Evolutionary conservation across 495 filamentous ascomycete genomes (phyloP), one percentile per base, ranked within the genome.

Genomic region (Penicillium goetzii): DNA sequence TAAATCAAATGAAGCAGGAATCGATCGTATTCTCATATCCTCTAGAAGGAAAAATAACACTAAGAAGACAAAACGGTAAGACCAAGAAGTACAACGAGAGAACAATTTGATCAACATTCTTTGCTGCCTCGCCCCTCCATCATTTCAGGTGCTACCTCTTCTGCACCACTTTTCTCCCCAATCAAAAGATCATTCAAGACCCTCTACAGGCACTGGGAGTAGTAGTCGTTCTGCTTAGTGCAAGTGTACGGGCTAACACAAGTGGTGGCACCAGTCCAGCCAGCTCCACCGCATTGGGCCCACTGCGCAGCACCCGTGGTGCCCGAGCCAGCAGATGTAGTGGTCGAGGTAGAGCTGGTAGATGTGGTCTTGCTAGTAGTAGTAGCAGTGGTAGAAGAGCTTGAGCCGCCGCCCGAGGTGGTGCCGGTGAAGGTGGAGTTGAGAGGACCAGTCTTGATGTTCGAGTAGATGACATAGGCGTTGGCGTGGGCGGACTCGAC

Each of bases 361-460:
- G 70, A 71, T 25, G 64, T 71, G 41, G 53, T 62, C 9, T 50
- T 53, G 10, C 33, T 28, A 21, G 56, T 54, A 1, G 63, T 52
- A 3, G 56, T 58, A n/a, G 60, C 58, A 6, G 60, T 61, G 6
- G 63, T 61, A 23, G 51, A 65, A n/a, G 69, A 66, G 56, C 59
- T 52, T 10, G 62, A 63, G 10, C 50, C 28, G 4, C 62, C 54
- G 12, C 63, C 62, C 7, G 68, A 58, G 56, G 28, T 51, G 19
- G 26, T 19, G 7, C 62, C 61, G 23, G 14, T 15, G 71, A 86
- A 86, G 68, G 88, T 90, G 23, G 86, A 87, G 71, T 84, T 84
- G 59, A 90, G 83, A 26, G 86, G 84, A 25, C 89, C 89, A 65
- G 85, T 85, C 74, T 86, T 84, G 74, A 92, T 88, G 80, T 89